Percentiles rank a stretch among this genome's conserved stretches.
phyloP scores from a whole-genome alignment of 768 basidiomycete species.

The Hygrocybe coccinea region DNA sequence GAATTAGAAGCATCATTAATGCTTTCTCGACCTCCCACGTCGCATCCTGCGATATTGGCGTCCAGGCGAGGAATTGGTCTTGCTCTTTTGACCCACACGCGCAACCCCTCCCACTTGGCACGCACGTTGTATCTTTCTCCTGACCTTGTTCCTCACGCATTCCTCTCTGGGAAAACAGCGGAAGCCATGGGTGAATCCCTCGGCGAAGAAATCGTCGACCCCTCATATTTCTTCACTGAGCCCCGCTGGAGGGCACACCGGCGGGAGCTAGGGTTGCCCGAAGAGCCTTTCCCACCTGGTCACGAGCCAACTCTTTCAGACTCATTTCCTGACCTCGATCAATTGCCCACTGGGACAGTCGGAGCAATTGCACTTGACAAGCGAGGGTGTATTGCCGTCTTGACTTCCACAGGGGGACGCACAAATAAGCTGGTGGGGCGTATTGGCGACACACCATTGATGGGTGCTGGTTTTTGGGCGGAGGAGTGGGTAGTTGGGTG shows the following conservation, averaged over 20 bases:
- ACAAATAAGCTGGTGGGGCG: slow-evolving; percentile 83
- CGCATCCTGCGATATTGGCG: slow-evolving; percentile 54
- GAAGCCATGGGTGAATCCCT: slow-evolving; percentile 55
- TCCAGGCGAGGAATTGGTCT: slow-evolving; percentile 59
- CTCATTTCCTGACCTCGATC: slow-evolving; percentile 39
- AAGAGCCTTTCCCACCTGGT: slow-evolving; percentile 47
- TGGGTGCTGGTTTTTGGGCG: slow-evolving; percentile 81
- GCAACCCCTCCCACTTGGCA: slow-evolving; percentile 70
- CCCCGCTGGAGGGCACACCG: slow-evolving; percentile 74
- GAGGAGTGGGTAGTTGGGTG: slow-evolving; percentile 59
- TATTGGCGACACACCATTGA: slow-evolving; percentile 76
- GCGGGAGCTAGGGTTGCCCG: slow-evolving; percentile 67
- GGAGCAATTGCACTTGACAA: slow-evolving; percentile 79
- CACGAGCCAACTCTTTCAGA: slow-evolving; percentile 15
- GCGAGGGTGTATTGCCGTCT: slow-evolving; percentile 63
- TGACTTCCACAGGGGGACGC: slow-evolving; percentile 77
- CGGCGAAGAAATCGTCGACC: slow-evolving; percentile 58
- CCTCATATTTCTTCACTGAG: slow-evolving; percentile 75
- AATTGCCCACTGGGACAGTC: slow-evolving; percentile 71
- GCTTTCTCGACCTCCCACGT: slow-evolving; percentile 70
- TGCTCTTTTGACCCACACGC: slow-evolving; percentile 60
- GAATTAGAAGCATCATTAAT: slow-evolving; percentile 80
- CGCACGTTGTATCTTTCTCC: slow-evolving; percentile 70
- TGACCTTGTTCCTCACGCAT: slow-evolving; percentile 54
- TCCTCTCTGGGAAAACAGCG: slow-evolving; percentile 62